A percentile compares a stretch with the other conserved stretches of the same genome.
Evolutionary conservation across 208 protist species (phyloP).

Genomic region (Leishmania lainsoni): DNA sequence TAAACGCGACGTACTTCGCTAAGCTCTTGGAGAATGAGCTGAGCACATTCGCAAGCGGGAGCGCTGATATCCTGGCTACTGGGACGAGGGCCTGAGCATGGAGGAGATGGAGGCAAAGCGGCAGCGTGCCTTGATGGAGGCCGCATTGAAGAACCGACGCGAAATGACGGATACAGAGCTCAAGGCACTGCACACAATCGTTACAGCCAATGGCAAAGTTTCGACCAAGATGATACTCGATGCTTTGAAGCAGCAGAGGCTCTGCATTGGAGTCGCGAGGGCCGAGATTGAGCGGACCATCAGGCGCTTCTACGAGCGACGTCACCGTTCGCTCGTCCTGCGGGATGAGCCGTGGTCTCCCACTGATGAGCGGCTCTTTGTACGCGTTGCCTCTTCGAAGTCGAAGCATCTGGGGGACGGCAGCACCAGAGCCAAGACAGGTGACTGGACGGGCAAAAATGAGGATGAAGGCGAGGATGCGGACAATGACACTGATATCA

Average conservation of each 20-base stretch:
- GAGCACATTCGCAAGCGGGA: conserved; percentile 17
- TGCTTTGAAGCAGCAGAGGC: conserved; percentile 51
- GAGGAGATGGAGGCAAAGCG: conserved; percentile 34
- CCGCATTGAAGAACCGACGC: conserved; percentile 63
- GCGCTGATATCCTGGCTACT: conserved; percentile 9
- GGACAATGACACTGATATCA: neutral
- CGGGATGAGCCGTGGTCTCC: conserved; percentile 61
- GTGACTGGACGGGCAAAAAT: conserved; percentile 8
- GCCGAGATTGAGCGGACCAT: conserved; percentile 72
- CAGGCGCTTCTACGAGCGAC: conserved; percentile 77
- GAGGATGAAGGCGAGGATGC: conserved; percentile 17
- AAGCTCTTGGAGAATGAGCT: conserved; percentile 54
- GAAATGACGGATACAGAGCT: conserved; percentile 76
- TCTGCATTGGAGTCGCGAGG: conserved; percentile 65
- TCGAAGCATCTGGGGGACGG: conserved; percentile 1
- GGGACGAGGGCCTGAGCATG: conserved; percentile 16
- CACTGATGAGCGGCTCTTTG: conserved; percentile 78
- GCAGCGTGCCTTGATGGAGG: conserved; percentile 51
- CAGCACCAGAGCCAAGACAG: neutral
- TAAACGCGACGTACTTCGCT: conserved; percentile 49
- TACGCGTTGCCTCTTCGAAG: conserved; percentile 12
- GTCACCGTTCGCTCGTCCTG: conserved; percentile 57
- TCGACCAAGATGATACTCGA: conserved; percentile 51
- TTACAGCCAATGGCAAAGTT: conserved; percentile 62
- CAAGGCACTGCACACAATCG: conserved; percentile 57